Evolutionary conservation across 2,329 filamentous ascomycete genomes (phyloP), one percentile per base, ranked within the genome.

Genomic region (Claviceps sp.): DNA sequence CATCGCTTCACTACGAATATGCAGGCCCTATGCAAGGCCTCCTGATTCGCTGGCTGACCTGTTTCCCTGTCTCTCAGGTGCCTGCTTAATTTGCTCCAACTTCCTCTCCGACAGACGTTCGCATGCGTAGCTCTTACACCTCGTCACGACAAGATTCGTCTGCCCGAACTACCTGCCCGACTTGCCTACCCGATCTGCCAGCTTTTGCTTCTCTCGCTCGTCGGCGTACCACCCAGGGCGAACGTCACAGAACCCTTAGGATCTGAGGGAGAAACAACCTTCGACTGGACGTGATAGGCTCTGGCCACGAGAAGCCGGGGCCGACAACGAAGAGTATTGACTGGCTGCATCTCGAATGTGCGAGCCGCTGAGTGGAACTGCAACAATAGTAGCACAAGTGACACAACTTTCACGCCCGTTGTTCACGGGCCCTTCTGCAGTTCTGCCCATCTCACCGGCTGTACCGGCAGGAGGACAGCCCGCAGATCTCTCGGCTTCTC

Each of bases 351-450:
- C 26, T 44, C 48, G 24, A 43, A 50, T 43, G 40, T 24, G 26
- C 48, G 40, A 37, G 26, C 40, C 48, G 40, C 26, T 8, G 48
- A 11, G 18, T 37, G 47, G 5, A 34, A 8, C 24, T 16, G 47
- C 47, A 49, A 16, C 47, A 42, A 34, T 40, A 26, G 22, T 24
- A 49, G 16, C 48, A 11, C 20, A 26, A 26, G 9, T 34, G 37
- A 50, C 48, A 50, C 48, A 44, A 37, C 48, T 44, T 50, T 24
- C 18, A 44, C 48, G n/a, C 48, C 48, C 24, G 7, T 43, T 43
- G 18, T 41, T 41, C 48, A 50, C 48, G 40, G 48, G 43, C 40
- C 26, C 24, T 50, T 38, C 2, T 37, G 7, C 24, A 30, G 6
- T 9, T 34, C 26, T 34, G 20, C 48, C n/a, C 40, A 43, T 16